phyloP scores from a whole-genome alignment of 768 basidiomycete genomes.

The Pleurotus pulmonarius region DNA sequence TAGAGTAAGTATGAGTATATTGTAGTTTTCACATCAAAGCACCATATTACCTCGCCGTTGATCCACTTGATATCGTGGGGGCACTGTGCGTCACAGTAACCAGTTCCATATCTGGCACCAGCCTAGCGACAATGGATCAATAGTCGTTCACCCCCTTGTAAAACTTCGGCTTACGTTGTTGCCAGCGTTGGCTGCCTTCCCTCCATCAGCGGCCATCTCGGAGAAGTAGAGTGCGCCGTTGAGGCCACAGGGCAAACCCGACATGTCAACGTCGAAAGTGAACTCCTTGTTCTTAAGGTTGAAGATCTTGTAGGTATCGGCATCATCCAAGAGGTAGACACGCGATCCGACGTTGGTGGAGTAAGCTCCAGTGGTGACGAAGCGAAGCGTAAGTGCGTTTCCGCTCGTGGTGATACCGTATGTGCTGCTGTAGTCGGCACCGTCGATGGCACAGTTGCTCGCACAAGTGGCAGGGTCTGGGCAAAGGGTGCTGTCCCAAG shows the following conservation, averaged over 20 bases:
- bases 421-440: conserved; percentile 29
- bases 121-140: conserved; percentile 19
- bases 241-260: conserved; percentile 44
- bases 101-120: conserved; percentile 27
- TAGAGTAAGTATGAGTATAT: background rate
- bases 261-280: conserved; percentile 45
- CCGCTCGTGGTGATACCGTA: conserved; percentile 35
- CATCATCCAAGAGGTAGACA: conserved; percentile 29
- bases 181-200: conserved; percentile 28
- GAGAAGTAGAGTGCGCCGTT: conserved; percentile 49
- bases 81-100: conserved; percentile 30
- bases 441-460: conserved; percentile 16
- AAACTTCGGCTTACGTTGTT: conserved; percentile 21
- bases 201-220: conserved; percentile 42
- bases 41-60: conserved; percentile 38
- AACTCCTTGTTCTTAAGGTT: conserved; percentile 38
- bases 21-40: conserved; percentile 16
- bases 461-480: conserved; percentile 24
- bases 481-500: conserved; percentile 37
- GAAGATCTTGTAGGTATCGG: conserved; percentile 23
- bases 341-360: conserved; percentile 20
- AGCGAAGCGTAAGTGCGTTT: conserved; percentile 25
- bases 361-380: conserved; percentile 22
- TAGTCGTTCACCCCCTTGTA: background rate
- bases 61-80: conserved; percentile 47